Conservation (phyloP, 495 filamentous ascomycete genomes). For the Gamarada debralockiae region DNA sequence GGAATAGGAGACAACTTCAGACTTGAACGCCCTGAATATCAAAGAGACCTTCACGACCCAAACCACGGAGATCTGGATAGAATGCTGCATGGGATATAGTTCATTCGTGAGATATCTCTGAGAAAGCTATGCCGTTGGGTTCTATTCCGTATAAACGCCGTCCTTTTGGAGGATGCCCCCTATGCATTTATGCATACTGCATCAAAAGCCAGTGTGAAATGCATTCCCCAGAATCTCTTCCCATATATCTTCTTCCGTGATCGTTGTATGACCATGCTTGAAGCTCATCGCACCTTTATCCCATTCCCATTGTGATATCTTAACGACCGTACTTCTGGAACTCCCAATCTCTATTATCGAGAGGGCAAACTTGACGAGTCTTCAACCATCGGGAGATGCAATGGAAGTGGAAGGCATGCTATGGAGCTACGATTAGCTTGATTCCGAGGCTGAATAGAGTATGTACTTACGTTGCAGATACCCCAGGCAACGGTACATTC, state of each 20-base stretch:
- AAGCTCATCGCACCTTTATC: constrained; percentile 1
- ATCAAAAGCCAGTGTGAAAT: neutral
- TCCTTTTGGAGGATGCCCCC: neutral
- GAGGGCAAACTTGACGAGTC: constrained; percentile 96
- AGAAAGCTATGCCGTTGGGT: neutral
- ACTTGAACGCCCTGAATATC: too few species aligned
- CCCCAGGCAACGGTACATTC: constrained; percentile 99
- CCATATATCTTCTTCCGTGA: neutral
- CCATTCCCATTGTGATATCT: constrained; percentile 3
- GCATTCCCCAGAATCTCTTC: neutral
- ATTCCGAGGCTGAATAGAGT: neutral
- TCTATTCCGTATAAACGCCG: constrained; percentile 20
- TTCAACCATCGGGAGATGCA: constrained; percentile 99
- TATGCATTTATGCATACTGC: neutral
- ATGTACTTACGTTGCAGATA: constrained; percentile 84
- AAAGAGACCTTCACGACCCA: too few species aligned
- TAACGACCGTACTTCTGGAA: constrained; percentile 95
- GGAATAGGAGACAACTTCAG: too few species aligned
- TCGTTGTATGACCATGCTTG: constrained; percentile 1
- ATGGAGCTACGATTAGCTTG: constrained; percentile 11
- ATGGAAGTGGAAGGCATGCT: constrained; percentile 99
- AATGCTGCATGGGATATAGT: too few species aligned
- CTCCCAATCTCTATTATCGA: constrained; percentile 99
- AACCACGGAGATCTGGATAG: too few species aligned
- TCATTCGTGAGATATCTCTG: neutral